Conservation (phyloP, 768 basidiomycete genomes). For the Dentipellis sp. region DNA sequence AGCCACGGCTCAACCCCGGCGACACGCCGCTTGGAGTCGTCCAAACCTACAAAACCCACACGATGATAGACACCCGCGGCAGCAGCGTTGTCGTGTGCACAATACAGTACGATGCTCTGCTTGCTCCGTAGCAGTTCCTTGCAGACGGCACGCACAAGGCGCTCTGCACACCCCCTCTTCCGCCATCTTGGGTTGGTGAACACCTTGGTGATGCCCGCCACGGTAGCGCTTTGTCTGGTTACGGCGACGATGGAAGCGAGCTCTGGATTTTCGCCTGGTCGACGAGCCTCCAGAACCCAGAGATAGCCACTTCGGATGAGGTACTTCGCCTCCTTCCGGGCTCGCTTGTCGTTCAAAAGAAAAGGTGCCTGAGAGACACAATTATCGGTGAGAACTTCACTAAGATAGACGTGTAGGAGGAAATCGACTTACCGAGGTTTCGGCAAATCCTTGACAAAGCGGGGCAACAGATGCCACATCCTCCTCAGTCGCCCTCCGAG, state of each 20-base stretch:
- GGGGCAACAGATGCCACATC: constrained; percentile 29
- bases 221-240: constrained; percentile 46
- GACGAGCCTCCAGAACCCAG: constrained; percentile 52
- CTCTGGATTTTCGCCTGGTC: constrained; percentile 19
- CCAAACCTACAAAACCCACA: constrained; percentile 59
- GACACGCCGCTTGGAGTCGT: constrained; percentile 15
- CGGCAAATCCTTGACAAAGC: constrained; percentile 49
- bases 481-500: constrained; percentile 34
- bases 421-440: constrained; percentile 39
- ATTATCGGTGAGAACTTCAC: not conserved
- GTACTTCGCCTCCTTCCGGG: constrained; percentile 39
- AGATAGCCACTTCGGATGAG: constrained; percentile 38
- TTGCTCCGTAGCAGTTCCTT: constrained; percentile 35
- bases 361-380: constrained; percentile 41
- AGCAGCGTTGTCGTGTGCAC: constrained; percentile 45
- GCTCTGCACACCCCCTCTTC: constrained; percentile 46
- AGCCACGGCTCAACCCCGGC: constrained; percentile 47
- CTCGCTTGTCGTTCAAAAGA: constrained; percentile 29
- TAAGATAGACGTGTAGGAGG: not conserved
- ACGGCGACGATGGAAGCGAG: constrained; percentile 62
- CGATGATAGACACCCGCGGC: constrained; percentile 50
- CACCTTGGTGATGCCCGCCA: constrained; percentile 66
- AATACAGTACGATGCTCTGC: constrained; percentile 52
- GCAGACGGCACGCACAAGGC: constrained; percentile 50
- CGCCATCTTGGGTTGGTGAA: constrained; percentile 49